phyloP scores from a whole-genome alignment of 805 yeast genomes.

The Candida ipomoeae region DNA sequence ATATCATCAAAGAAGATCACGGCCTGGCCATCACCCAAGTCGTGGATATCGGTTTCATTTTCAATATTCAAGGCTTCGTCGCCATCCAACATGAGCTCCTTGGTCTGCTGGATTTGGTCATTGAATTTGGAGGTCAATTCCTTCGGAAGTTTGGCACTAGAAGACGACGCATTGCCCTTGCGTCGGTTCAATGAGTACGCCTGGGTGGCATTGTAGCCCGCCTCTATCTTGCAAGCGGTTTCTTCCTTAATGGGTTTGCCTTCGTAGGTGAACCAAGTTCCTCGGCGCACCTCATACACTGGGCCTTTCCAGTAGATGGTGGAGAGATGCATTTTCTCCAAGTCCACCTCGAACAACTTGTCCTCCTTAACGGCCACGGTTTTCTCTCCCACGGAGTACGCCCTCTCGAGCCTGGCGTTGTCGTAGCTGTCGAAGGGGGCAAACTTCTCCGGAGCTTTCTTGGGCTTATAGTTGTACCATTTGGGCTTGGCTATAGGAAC shows the following conservation, averaged over 20 bases:
- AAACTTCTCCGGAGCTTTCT: constrained; percentile 53
- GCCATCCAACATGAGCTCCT: constrained; percentile 3
- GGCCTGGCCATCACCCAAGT: constrained; percentile 30
- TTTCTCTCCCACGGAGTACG: constrained; percentile 22
- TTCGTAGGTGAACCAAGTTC: constrained; percentile 70
- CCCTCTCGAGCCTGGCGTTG: constrained; percentile 54
- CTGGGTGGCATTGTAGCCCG: constrained; percentile 40
- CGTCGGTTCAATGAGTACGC: constrained; percentile 6
- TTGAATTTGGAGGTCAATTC: constrained; percentile 21
- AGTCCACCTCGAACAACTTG: constrained; percentile 66
- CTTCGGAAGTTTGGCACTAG: constrained; percentile 8
- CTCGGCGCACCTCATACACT: constrained; percentile 73
- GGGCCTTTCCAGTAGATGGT: constrained; percentile 93
- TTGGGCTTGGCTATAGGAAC: constrained; percentile 66
- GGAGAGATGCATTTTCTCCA: constrained; percentile 46
- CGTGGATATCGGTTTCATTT: constrained; percentile 28
- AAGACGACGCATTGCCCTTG: background rate
- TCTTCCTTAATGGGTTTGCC: constrained; percentile 51
- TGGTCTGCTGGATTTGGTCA: constrained; percentile 7
- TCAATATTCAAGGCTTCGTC: constrained; percentile 14
- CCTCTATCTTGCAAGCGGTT: constrained; percentile 57
- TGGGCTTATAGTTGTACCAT: constrained; percentile 50
- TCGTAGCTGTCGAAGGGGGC: constrained; percentile 65
- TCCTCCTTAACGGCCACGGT: constrained; percentile 74
- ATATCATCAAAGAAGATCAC: constrained; percentile 39